Percentiles rank a stretch among this genome's conserved stretches.
Evolutionary conservation across 2,329 filamentous ascomycete genomes (phyloP).

Genomic region (Paracorniculantispora psalliotae): DNA sequence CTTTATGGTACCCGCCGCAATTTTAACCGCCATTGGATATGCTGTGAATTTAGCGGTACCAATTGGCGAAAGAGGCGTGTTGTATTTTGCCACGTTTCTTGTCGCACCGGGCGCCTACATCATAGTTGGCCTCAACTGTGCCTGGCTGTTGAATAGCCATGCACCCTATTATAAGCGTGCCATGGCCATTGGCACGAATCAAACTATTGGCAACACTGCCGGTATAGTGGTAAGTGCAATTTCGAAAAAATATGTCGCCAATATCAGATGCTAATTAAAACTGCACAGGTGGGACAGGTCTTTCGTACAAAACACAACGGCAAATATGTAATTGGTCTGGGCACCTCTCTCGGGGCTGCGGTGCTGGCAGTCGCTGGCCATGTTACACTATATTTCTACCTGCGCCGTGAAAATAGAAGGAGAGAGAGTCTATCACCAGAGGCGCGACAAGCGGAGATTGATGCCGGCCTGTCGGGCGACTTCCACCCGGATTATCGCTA

Average conservation of each 20-base stretch:
- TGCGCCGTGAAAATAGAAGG: slow-evolving; percentile 19
- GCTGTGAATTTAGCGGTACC: slow-evolving; percentile 21
- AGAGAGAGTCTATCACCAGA: slow-evolving; percentile 19
- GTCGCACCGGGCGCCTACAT: slow-evolving; percentile 24
- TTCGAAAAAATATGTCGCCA: background rate
- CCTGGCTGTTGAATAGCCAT: slow-evolving; percentile 43
- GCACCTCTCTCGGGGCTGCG: slow-evolving; percentile 20
- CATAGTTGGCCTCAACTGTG: slow-evolving; percentile 35
- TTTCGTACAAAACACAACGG: slow-evolving; percentile 18
- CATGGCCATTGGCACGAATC: slow-evolving; percentile 39
- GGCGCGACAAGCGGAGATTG: slow-evolving; percentile 19
- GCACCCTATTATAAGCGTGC: slow-evolving; percentile 43
- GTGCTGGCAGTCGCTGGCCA: slow-evolving; percentile 20
- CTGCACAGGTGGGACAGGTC: slow-evolving; percentile 16
- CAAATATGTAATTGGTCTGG: slow-evolving; percentile 21
- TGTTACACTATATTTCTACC: slow-evolving; percentile 17
- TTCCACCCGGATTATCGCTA: slow-evolving; percentile 22
- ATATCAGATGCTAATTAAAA: background rate
- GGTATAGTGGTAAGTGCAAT: slow-evolving; percentile 36
- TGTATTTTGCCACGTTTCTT: slow-evolving; percentile 19
- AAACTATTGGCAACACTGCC: slow-evolving; percentile 42
- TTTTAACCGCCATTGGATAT: slow-evolving; percentile 24
- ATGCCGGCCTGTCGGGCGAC: slow-evolving; percentile 19
- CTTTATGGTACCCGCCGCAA: slow-evolving; percentile 18
- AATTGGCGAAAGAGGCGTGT: slow-evolving; percentile 8